Evolutionary conservation across 225 moss, liverwort and hornwort genomes (phyloP).

Genomic region (Thuidium tamariscinum): DNA sequence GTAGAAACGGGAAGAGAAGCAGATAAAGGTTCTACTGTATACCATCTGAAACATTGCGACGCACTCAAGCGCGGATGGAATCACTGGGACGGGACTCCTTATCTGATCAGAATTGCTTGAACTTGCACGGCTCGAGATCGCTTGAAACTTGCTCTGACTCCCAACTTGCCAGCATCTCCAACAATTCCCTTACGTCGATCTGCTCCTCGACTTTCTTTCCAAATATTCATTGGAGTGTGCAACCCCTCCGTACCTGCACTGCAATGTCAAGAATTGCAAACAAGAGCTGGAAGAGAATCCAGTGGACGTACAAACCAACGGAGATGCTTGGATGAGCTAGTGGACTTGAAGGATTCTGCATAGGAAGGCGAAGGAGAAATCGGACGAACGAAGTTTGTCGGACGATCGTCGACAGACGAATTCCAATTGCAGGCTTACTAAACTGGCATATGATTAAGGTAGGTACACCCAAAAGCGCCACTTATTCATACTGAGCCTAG

Average conservation of each 20-base stretch:
- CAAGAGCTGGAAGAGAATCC: background rate
- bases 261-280: background rate
- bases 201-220: background rate
- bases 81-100: background rate
- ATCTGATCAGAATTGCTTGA: background rate
- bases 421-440: background rate
- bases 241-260: background rate
- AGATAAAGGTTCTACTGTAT: background rate
- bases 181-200: too few relatives aligned
- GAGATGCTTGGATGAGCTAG: background rate
- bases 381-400: background rate
- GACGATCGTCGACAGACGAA: background rate
- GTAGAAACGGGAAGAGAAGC: background rate
- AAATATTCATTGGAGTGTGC: background rate
- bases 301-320: background rate
- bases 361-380: background rate
- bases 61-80: background rate
- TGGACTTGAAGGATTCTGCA: background rate
- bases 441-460: too few relatives aligned
- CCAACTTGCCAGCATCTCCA: background rate
- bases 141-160: background rate
- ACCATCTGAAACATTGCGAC: background rate
- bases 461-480: too few relatives aligned
- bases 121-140: background rate
- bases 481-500: too few relatives aligned